Evolutionary conservation across 495 filamentous ascomycete genomes (phyloP), one percentile per base, ranked within the genome.

Genomic region (Tuber melanosporum): DNA sequence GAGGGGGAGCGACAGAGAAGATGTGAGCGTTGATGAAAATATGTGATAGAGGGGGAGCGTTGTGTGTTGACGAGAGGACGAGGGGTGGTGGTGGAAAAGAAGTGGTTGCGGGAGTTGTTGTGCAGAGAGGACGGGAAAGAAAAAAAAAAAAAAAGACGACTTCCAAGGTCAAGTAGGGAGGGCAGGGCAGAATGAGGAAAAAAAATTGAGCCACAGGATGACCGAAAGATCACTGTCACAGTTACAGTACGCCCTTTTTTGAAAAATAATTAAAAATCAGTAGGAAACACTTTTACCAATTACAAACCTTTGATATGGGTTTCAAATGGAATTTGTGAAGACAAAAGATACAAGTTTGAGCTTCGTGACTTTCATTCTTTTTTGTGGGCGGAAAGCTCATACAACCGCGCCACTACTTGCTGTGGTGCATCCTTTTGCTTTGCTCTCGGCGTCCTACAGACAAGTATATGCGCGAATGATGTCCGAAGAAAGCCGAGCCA

Each of bases 71-170:
- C 70, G 70, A 70, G 78, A 73, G 70, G 79, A 74, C 71, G 78
- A 72, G 69, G 75, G 62, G 78, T 77, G 70, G 74, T 71, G 52
- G 22, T 74, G 78, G 74, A 69, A 80, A 49, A 76, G 71, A 71
- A 76, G 71, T 49, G 49, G 71, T 75, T 52, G 78, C 77, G 74
- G 79, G 52, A 76, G 70, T n/a, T 75, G 79, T 79, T 80, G 79
- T 77, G 79, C 70, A 77, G 74, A 77, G 74, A 77, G 78, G 74
- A 73, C 72, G 70, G 71, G 77, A 57, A 52, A 22, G 32, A 32
- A 32, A 32, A 32, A 32, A n/a, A n/a, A 52, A 52, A 10, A 79
- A 80, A 78, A 76, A 78, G 74, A 69, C 75, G 78, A 62, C 32
- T 43, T 73, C 71, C 71, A 72, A 72, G 73, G 70, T 72, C 75